Base-by-base conservation (phyloP, 1,284 basidiomycete genomes). In the Omphalotus olearius region DNA sequence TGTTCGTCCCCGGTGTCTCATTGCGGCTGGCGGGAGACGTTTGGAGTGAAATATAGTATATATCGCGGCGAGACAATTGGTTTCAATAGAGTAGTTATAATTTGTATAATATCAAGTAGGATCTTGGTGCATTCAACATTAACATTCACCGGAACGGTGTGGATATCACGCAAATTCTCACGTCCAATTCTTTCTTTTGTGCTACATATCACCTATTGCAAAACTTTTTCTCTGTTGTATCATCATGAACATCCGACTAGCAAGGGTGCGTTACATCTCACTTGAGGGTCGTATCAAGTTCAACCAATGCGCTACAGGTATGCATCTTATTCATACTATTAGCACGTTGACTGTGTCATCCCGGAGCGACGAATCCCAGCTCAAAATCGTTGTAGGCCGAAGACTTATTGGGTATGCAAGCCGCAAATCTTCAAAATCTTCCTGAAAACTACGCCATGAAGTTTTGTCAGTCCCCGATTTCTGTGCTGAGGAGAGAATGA, bases 361-460 rank as follows among this genome's bases (percentile, higher is more conserved):
- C 26, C n/a, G 26, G 7, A 55, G 17, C 20, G n/a, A n/a, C n/a
- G n/a, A n/a, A n/a, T n/a, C n/a, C n/a, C 33, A 33, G n/a, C 33
- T 25, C 39, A 14, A 40, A 38, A 28, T 23, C 37, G 25, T 5
- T 28, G 28, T 60, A 84, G 82, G 72, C 77, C 46, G 77, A 80
- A 28, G 90, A 93, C 66, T 75, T 92, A 54, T 71, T 82, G 58
- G 88, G 85, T 33, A 93, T 93, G 89, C 90, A 92, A 70, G 68
- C 72, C 6, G 66, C 88, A 62, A 94, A 94, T 67, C 72, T 94
- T 57, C 81, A 88, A 64, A 94, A 93, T 66, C 70, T 95, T 23
- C 91, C 92, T 1, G 92, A 93, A 64, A 93, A 92, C 68, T 93
- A 93, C 64, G 77, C 78, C 17, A 83, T 93, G 79, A 88, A 83